Base-by-base conservation (phyloP, 78 protist genomes). In the Dictyostelium firmibasis region DNA sequence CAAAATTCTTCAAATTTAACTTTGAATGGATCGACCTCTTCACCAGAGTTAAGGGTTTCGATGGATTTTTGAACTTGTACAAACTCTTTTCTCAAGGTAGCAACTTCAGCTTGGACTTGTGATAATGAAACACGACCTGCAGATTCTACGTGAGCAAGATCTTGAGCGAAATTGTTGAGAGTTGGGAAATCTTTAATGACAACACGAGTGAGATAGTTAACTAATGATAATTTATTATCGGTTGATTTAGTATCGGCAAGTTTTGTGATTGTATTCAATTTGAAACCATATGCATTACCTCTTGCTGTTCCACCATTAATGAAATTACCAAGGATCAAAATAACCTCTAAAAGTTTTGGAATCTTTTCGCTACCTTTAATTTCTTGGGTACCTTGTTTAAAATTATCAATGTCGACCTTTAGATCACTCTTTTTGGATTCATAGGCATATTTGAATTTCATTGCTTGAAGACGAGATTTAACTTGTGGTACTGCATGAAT, bases 261-360 rank as follows among this genome's bases (percentile, higher is more conserved):
- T 87, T 95, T 95, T 43, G 91, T 91, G 62, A 95, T 91, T 25
- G 96, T 86, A 13, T 83, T 91, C 2, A 95, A 38, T 41, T 95
- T 93, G 92, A 93, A 93, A 70, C 96, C 96, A 60, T 53, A 93
- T 1, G 96, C 96, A 57, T 70, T 72, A 62, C 96, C 96, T 60
- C 96, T 43, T 36, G 92, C 76, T 36, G 93, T 93, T 60, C 96
- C 96, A 72, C 96, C 96, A 82, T 93, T 93, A 57, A 93, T 93
- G 76, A 93, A 93, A 85, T 93, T 93, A 78, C 96, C 96, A 18
- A 93, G 38, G 23, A 86, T 86, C 31, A 93, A 78, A 38, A 93
- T 72, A 2, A 93, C 60, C 36, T 92, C 94, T 5, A 89, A 16
- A 31, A 89, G 44, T 84, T 89, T 89, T 41, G 87, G 86, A 67